Evolutionary conservation across 441 rosid genomes (phyloP), one percentile per base, ranked within the genome.

Genomic region (Gossypium gossypioides): DNA sequence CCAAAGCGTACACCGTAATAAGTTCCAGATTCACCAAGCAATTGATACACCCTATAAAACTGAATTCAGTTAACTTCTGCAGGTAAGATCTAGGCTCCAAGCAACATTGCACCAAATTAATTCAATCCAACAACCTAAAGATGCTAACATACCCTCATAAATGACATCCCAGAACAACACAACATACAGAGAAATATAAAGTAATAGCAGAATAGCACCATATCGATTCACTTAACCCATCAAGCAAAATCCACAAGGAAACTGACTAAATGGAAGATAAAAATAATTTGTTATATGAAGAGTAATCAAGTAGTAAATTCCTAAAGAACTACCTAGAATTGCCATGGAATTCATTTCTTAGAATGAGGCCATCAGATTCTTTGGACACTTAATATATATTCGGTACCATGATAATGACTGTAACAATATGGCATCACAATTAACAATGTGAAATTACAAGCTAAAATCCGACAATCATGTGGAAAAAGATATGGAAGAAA

Each of bases 1-100:
- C 96, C 98, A 21, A 91, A 90, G 16, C 93, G 81, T n/a, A 94
- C 88, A 18, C 97, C 96, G 59, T 94, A 90, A 76, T 90, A 91
- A n/a, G 92, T 89, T 58, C 97, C 96, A 0, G 90, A 71, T 84
- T 94, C 96, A 77, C 97, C 96, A 48, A 94, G 87, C 78, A 91
- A 79, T 72, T 86, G 94, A 83, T 86, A 93, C 8, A 90, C 97
- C 85, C 96, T 90, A 87, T 68, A 77, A 73, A 24, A 25, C 27
- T 57, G 15, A 58, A 29, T 29, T 69, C 64, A 62, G 66, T 52
- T 51, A 65, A 65, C 15, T 32, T 37, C 10, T 9, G 19, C 60
- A 34, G 16, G 27, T 21, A 75, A 75, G 46, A 56, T 46, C 21
- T 18, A 63, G 51, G 40, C 68, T 2, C 65, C 55, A 76, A 54